A percentile compares a stretch with the other conserved stretches of the same genome.
Evolutionary conservation across 306 rosid species (phyloP).

Genomic region (Cucurbita pepo): DNA sequence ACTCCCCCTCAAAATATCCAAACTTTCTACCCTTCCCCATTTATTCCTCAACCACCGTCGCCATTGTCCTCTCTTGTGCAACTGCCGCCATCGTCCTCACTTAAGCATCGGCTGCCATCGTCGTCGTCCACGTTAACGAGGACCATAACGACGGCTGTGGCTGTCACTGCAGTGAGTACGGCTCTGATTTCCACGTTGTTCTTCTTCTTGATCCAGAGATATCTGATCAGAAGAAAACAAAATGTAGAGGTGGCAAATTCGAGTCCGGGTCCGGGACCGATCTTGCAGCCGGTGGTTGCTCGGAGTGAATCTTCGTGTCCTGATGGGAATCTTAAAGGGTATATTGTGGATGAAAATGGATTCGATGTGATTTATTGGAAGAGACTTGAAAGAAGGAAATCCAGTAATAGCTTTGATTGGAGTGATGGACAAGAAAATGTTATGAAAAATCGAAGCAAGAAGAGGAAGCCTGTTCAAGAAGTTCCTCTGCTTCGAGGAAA

Average conservation of each 20-base stretch:
- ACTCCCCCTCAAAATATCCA: slow-evolving; percentile 48
- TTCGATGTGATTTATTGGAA: slow-evolving; percentile 90
- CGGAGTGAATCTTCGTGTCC: not conserved
- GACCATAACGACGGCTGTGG: slow-evolving; percentile 40
- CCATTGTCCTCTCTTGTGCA: not conserved
- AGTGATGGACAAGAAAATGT: not conserved
- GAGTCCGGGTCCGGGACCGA: not conserved
- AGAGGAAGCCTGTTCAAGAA: slow-evolving; percentile 26
- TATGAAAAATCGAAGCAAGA: slow-evolving; percentile 8
- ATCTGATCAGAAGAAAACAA: slow-evolving; percentile 17
- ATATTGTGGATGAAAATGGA: slow-evolving; percentile 81
- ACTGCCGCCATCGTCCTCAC: not conserved
- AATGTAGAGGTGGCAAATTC: slow-evolving; percentile 7
- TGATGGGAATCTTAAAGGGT: slow-evolving; percentile 9
- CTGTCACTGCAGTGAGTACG: slow-evolving; percentile 47
- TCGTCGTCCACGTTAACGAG: slow-evolving; percentile 16
- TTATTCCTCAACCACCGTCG: slow-evolving; percentile 14
- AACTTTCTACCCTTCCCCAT: slow-evolving; percentile 33
- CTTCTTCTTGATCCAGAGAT: slow-evolving; percentile 25
- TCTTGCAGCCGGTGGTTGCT: not conserved
- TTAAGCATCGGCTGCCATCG: not conserved
- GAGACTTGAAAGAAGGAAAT: slow-evolving; percentile 35
- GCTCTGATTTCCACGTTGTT: slow-evolving; percentile 33
- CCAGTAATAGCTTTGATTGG: slow-evolving; percentile 9
- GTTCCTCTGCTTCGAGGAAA: slow-evolving; percentile 61